These are phyloP conservation scores for Euphorbia peplus DNA, from an alignment of 345 rosid genomes.

Conservation along the genomic window DNA sequence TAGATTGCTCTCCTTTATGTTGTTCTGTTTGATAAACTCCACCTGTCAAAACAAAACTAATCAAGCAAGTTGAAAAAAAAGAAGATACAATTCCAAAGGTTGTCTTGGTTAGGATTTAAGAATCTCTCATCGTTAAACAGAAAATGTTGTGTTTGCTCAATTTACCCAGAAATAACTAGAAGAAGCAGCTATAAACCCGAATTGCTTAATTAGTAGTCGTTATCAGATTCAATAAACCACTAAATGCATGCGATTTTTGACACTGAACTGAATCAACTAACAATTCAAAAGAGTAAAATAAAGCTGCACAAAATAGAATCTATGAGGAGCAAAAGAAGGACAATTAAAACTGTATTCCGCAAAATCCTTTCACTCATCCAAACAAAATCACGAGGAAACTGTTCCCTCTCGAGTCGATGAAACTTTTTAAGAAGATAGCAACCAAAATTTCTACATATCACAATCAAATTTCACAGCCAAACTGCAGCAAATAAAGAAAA, in stretches of 20 bases:
- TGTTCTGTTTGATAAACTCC: conserved; percentile 29
- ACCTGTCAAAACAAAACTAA: conserved; percentile 37
- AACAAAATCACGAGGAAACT: neutral
- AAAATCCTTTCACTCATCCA: neutral
- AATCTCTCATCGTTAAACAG: neutral
- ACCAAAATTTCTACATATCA: neutral
- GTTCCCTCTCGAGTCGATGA: neutral
- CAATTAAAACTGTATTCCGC: neutral
- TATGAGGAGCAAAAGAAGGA: neutral
- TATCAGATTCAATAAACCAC: conserved; percentile 1
- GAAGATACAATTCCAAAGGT: neutral
- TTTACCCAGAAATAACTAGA: neutral
- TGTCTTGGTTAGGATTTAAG: neutral
- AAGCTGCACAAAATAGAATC: neutral
- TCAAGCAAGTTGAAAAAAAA: neutral
- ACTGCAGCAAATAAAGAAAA: too few species aligned
- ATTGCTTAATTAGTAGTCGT: too few species aligned
- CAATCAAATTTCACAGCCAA: too few species aligned
- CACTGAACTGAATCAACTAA: conserved; percentile 5
- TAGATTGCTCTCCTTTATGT: conserved; percentile 25
- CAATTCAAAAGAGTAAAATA: neutral
- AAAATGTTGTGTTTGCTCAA: neutral
- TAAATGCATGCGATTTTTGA: neutral
- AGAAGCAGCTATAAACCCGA: neutral
- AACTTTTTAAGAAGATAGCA: neutral